Evolutionary conservation across 805 yeast genomes (phyloP).

Genomic region (Metschnikowia borealis): DNA sequence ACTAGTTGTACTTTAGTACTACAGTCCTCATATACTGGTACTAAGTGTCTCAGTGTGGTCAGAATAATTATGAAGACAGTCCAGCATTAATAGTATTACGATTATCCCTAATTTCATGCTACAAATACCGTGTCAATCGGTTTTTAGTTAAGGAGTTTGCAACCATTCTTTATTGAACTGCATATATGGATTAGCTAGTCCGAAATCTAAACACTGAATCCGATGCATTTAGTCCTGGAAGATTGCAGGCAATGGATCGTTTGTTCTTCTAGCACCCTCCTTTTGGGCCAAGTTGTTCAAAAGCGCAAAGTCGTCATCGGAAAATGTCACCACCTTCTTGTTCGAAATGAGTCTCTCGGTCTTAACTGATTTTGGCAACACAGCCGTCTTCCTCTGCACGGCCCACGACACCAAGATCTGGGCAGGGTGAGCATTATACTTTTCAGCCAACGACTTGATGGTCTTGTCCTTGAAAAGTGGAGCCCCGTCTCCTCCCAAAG

Average conservation of each 20-base stretch:
- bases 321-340: constrained; percentile 30
- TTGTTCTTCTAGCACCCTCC: constrained; percentile 30
- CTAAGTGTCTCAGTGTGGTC: no score
- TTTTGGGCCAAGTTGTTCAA: constrained; percentile 29
- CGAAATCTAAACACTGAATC: no score
- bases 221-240: constrained; percentile 5
- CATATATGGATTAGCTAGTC: not conserved
- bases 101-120: no score
- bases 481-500: constrained; percentile 63
- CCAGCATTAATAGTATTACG: no score
- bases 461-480: constrained; percentile 48
- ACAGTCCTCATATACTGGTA: no score
- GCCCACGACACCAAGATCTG: constrained; percentile 58
- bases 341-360: constrained; percentile 35
- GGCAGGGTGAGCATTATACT: constrained; percentile 40
- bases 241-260: constrained; percentile 20
- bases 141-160: no score
- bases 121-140: no score
- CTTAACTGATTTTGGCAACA: constrained; percentile 26
- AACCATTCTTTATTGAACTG: no score
- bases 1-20: no score
- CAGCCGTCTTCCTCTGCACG: constrained; percentile 50
- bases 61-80: no score
- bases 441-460: constrained; percentile 24
- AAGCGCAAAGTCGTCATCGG: constrained; percentile 34